Base-by-base conservation (phyloP, 768 basidiomycete genomes). In the Psilocybe cyanescens region DNA sequence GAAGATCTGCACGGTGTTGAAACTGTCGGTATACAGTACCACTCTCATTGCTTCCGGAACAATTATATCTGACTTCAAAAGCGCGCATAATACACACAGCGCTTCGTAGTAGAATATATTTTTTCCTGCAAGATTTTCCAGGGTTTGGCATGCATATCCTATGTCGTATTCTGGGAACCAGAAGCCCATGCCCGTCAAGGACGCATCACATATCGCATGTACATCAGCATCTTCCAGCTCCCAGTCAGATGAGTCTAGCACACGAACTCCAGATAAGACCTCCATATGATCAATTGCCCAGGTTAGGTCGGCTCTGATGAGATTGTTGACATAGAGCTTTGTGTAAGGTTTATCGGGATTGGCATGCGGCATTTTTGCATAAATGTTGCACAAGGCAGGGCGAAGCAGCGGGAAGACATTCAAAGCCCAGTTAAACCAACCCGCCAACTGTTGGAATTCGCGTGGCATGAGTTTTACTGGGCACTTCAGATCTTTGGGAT, bases 401-500 rank as follows among this genome's bases (percentile, higher is more conserved):
- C 67, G 46, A 0, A 75, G 56, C 2, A 72, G 50, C 1, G 75
- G 77, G 17, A 66, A 70, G 11, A 75, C 72, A 28, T 77, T 76
- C 14, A 78, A 66, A 0, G 65, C 19, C 76, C 77, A 78, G 39
- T 74, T 76, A 8, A 70, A 41, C 59, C 68, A 74, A 0, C 76
- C 75, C 0, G 68, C 55, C 0, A 78, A 54, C 2, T 60, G 55
- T 50, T 75, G 46, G 46, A 47, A 24, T n/a, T 47, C 46, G 8
- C 46, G 46, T 9, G 2, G 33, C 6, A 9, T 35, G 7, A 35
- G 33, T 9, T 35, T 35, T 35, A 9, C 9, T 35, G 33, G 33
- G 7, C 33, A 9, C 9, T 35, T 35, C 19, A 19, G 19, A 19
- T 19, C 19, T 19, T 19, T 19, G 19, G 19, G 19, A 19, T 19